Evolutionary conservation across 2,329 filamentous ascomycete species (phyloP).

Genomic region (Ophiocordyceps polyrhachis-furcata): DNA sequence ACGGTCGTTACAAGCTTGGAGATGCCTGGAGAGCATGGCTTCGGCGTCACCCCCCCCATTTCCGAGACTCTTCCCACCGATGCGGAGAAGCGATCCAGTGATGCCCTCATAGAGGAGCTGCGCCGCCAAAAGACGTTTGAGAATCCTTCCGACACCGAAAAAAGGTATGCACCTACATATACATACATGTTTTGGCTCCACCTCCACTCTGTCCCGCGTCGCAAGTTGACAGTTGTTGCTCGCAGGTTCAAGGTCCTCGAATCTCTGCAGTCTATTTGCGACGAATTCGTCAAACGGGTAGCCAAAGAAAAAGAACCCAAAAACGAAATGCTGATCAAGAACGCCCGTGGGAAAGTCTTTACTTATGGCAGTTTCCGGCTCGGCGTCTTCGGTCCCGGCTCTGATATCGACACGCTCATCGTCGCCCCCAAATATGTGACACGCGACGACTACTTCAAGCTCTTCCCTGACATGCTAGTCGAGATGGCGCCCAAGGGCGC

Average conservation of each 20-base stretch:
- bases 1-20: background rate
- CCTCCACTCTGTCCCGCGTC: background rate
- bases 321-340: constrained; percentile 59
- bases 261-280: constrained; percentile 59
- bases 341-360: constrained; percentile 81
- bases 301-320: constrained; percentile 53
- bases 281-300: constrained; percentile 75
- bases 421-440: constrained; percentile 79
- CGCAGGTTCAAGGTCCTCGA: constrained; percentile 51
- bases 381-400: constrained; percentile 85
- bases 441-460: constrained; percentile 78
- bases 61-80: constrained; percentile 60
- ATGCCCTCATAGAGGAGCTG: constrained; percentile 65
- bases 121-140: constrained; percentile 88
- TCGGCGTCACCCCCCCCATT: constrained; percentile 69
- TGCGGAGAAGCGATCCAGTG: constrained; percentile 57
- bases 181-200: too few species aligned
- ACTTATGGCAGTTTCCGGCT: constrained; percentile 92
- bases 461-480: constrained; percentile 65
- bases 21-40: constrained; percentile 21
- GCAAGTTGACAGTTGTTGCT: constrained; percentile 1
- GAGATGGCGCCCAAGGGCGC: constrained; percentile 59
- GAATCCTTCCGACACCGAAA: constrained; percentile 60
- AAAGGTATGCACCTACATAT: constrained; percentile 35
- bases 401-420: constrained; percentile 93